phyloP scores from a whole-genome alignment of 2,329 filamentous ascomycete species.

The Madurella mycetomatis region DNA sequence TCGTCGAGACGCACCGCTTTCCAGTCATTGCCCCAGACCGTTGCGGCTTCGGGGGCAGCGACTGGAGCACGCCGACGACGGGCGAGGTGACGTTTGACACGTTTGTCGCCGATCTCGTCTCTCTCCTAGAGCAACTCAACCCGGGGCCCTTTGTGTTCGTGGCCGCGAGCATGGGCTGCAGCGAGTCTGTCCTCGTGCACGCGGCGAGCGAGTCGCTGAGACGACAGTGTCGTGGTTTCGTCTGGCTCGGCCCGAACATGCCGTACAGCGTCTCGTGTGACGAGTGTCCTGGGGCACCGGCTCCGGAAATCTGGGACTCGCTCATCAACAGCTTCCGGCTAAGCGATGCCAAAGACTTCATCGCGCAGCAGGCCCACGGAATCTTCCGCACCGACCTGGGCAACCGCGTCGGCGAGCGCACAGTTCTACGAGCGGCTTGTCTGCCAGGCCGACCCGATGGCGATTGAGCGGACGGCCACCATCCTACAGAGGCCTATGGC shows the following conservation, averaged over 20 bases:
- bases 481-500: slow-evolving; percentile 1
- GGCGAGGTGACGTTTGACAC: slow-evolving; percentile 18
- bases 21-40: slow-evolving; percentile 20
- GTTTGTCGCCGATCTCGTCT: slow-evolving; percentile 15
- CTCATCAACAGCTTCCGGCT: slow-evolving; percentile 6
- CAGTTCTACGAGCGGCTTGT: slow-evolving; percentile 19
- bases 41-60: slow-evolving; percentile 18
- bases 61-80: slow-evolving; percentile 7
- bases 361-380: slow-evolving; percentile 1
- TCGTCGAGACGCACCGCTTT: slow-evolving; percentile 18
- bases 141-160: slow-evolving; percentile 16
- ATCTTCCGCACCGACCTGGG: slow-evolving; percentile 13
- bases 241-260: slow-evolving; percentile 22
- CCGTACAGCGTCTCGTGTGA: slow-evolving; percentile 8
- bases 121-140: slow-evolving; percentile 10
- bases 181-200: slow-evolving; percentile 14
- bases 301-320: slow-evolving; percentile 1
- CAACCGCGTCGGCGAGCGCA: slow-evolving; percentile 1
- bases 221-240: slow-evolving; percentile 16
- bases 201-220: slow-evolving; percentile 1
- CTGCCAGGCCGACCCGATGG: slow-evolving; percentile 13
- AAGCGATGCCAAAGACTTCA: slow-evolving; percentile 3
- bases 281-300: slow-evolving; percentile 2
- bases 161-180: slow-evolving; percentile 19
- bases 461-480: slow-evolving; percentile 10